Evolutionary conservation across 1,284 basidiomycete species (phyloP), one percentile per base, ranked within the genome.

Genomic region (Ustilago bromivora): DNA sequence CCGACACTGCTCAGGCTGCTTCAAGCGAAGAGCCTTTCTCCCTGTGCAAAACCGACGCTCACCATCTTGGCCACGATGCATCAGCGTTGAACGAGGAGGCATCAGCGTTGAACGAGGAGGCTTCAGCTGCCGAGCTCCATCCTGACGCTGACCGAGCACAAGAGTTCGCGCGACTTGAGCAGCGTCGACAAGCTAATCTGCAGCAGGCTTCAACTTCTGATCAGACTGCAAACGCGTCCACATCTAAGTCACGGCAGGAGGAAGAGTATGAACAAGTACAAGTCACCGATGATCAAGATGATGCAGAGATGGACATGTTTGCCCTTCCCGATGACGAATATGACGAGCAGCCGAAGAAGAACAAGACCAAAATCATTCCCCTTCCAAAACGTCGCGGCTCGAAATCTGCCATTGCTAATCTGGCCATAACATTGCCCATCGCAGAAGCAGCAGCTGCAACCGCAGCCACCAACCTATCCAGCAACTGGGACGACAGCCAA

Each of bases 401-500:
- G 6, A 49, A 38, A 13, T 38, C 55, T 28, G 2, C 54, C 17
- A 6, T 35, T 1, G 12, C 23, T 12, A 54, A 5, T 23, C 46
- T 28, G 11, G n/a, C 58, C 2, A 43, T 36, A 12, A 34, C 12
- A 0, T 15, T 64, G n/a, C 54, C 57, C 4, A 6, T 58, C 7
- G 15, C 54, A 8, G 65, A 61, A 13, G 41, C 57, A 8, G 49
- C 61, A 2, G 23, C 55, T 4, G 17, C 55, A 2, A 40, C 47
- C 3, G 49, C 59, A 7, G 80, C 82, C 3, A 82, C 76, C 8
- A 82, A 78, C 10, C 82, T 89, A 19, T 87, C 87, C 10, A 89
- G 90, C 84, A 89, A 90, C 68, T 88, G 87, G 61, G 89, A 90
- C 65, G 97, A 99, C 86, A 85, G 92, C 0, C 97, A 99, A 86